phyloP scores from a whole-genome alignment of 2,329 filamentous ascomycete genomes.

The Botrytis sinoallii region DNA sequence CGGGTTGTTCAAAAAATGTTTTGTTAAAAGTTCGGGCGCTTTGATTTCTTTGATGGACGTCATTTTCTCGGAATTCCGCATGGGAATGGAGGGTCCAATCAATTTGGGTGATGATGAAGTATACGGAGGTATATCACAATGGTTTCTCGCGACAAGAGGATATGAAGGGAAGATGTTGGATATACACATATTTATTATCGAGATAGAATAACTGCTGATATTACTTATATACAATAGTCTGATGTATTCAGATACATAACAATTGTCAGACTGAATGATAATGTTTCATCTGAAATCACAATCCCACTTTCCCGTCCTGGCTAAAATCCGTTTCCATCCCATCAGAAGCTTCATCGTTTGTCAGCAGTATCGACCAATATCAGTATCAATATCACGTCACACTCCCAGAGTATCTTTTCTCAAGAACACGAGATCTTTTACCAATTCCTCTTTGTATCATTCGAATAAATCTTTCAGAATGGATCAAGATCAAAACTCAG shows the following conservation, averaged over 20 bases:
- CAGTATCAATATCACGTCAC: neutral
- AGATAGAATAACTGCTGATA: neutral
- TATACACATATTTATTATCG: neutral
- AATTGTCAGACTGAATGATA: neutral
- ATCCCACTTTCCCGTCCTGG: constrained; percentile 22
- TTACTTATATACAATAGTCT: neutral
- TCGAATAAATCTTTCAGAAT: neutral
- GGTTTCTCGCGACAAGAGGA: neutral
- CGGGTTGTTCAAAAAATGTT: constrained; percentile 4
- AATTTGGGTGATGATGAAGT: neutral
- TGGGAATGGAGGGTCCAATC: neutral
- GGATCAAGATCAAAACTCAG: neutral
- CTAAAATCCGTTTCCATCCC: constrained; percentile 31
- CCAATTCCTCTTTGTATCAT: neutral
- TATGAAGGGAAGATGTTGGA: neutral
- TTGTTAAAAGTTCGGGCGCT: constrained; percentile 8
- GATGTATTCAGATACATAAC: neutral
- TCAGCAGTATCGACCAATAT: constrained; percentile 18
- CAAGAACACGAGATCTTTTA: neutral
- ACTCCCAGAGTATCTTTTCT: neutral
- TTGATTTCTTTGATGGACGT: constrained; percentile 16
- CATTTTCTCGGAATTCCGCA: constrained; percentile 9
- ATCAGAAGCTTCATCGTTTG: neutral
- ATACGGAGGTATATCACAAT: neutral
- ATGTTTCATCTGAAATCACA: constrained; percentile 4